Conservation (phyloP, 306 rosid species). For the Quercus robur region DNA sequence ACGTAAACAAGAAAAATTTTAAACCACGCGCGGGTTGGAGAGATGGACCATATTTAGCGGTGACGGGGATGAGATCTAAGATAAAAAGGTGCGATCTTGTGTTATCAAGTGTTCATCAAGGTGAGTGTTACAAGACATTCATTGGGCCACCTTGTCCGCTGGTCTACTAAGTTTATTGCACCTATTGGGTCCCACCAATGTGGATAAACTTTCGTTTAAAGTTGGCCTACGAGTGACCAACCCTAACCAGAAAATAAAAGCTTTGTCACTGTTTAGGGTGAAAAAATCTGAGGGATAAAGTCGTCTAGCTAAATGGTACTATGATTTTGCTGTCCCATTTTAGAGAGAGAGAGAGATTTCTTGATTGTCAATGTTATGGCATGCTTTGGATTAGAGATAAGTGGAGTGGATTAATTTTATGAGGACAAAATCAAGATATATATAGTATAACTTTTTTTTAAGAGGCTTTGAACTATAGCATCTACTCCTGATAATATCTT, state of each 20-base stretch:
- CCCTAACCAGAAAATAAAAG: too few relatives aligned
- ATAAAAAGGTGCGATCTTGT: background rate
- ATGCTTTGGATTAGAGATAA: too few relatives aligned
- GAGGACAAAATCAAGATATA: too few relatives aligned
- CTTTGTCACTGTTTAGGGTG: too few relatives aligned
- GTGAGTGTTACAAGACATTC: background rate
- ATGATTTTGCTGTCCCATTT: too few relatives aligned
- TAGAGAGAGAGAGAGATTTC: too few relatives aligned
- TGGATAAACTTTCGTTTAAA: background rate
- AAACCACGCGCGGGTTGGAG: background rate
- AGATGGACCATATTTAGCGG: background rate
- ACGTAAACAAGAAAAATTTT: background rate
- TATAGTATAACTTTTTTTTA: too few relatives aligned
- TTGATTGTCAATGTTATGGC: too few relatives aligned
- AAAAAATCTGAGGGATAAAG: too few relatives aligned
- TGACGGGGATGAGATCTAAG: background rate
- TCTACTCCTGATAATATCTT: fast-evolving
- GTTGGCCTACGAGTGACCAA: too few relatives aligned
- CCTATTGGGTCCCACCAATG: background rate
- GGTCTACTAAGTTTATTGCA: background rate
- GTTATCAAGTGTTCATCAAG: background rate
- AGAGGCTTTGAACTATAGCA: fast-evolving
- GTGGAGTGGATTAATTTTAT: too few relatives aligned
- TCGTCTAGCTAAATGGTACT: too few relatives aligned
- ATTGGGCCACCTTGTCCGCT: background rate